These are phyloP conservation scores for Lactarius evosmus DNA, from an alignment of 768 basidiomycete genomes.

Conservation along the genomic window DNA sequence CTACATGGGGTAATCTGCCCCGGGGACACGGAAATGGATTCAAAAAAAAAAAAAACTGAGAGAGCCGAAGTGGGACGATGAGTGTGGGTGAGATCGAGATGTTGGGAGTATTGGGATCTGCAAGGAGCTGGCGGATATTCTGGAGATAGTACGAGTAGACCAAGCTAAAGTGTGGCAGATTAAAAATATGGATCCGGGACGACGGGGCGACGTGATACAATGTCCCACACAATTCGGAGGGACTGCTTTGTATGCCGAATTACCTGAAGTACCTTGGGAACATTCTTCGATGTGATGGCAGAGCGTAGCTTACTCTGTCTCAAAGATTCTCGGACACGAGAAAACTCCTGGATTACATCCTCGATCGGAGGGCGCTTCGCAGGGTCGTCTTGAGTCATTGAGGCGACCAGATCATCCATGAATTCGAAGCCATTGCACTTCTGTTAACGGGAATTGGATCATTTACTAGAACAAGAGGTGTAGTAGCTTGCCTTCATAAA, in stretches of 20 bases:
- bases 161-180: no score
- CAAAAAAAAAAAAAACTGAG: no score
- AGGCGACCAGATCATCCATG: no score
- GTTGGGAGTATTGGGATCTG: not conserved
- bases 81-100: not conserved
- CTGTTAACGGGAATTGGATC: slow-evolving; percentile 13
- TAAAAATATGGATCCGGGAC: no score
- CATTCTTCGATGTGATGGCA: slow-evolving; percentile 1
- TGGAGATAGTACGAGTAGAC: no score
- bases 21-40: no score
- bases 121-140: not conserved
- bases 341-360: not conserved
- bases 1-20: no score
- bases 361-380: not conserved
- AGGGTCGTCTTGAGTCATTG: no score
- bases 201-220: no score
- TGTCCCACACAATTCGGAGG: no score
- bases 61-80: not conserved
- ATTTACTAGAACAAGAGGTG: not conserved
- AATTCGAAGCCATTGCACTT: slow-evolving; percentile 34
- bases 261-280: not conserved
- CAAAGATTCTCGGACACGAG: not conserved
- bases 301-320: not conserved
- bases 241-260: no score
- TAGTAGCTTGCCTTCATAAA: slow-evolving; percentile 35